These are phyloP conservation scores for Ceratobasidium sp. DNA, from an alignment of 1,284 basidiomycete genomes.

Conservation along the genomic window DNA sequence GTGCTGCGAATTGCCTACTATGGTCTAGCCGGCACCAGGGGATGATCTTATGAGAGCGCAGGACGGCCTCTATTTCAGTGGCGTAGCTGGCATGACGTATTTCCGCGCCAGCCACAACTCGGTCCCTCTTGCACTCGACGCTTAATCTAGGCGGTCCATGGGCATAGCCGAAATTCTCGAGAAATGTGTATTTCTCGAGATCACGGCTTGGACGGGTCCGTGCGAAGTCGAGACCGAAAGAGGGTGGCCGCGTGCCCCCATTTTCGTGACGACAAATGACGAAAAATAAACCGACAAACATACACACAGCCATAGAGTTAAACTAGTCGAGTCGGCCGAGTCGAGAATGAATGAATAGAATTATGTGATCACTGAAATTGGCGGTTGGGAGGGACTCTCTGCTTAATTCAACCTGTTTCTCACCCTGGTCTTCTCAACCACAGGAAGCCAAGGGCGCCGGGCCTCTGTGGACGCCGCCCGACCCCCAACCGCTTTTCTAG, in stretches of 20 bases:
- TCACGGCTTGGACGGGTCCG: not conserved
- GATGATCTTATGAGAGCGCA: not conserved
- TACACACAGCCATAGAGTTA: not conserved
- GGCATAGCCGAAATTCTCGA: not conserved
- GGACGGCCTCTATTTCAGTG: not conserved
- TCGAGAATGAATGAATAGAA: constrained; percentile 4
- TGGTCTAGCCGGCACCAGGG: constrained; percentile 11
- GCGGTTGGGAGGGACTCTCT: not conserved
- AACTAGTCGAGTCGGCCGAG: constrained; percentile 3
- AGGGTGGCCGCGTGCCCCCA: not conserved
- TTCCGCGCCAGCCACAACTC: constrained; percentile 7
- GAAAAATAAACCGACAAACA: constrained; percentile 14
- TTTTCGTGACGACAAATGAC: constrained; percentile 14
- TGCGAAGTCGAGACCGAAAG: not conserved
- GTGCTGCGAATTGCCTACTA: not conserved
- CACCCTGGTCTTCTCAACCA: constrained; percentile 1
- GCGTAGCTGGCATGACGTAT: constrained; percentile 33
- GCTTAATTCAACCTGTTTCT: not conserved
- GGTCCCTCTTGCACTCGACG: not conserved
- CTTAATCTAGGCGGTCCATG: constrained; percentile 4
- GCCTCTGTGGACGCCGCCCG: not conserved
- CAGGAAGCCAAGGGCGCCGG: not conserved
- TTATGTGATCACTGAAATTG: no score
- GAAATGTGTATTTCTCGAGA: constrained; percentile 3
- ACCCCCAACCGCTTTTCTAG: not conserved